phyloP scores from a whole-genome alignment of 345 rosid genomes.

The Bretschneidera sinensis region DNA sequence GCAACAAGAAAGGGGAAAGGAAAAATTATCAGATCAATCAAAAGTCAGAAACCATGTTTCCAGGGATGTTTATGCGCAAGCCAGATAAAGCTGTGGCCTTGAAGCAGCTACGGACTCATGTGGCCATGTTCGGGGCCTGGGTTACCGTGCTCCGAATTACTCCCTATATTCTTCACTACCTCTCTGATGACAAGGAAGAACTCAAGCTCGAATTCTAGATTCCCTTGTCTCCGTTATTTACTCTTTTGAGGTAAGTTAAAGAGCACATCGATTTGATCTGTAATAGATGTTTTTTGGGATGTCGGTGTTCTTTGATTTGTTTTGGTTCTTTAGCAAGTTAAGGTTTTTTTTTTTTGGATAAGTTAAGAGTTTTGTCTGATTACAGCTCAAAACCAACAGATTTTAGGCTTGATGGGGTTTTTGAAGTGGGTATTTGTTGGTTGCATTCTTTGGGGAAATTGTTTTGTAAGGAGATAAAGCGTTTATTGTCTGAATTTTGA shows the following conservation, averaged over 20 bases:
- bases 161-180: conserved; percentile 68
- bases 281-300: not conserved
- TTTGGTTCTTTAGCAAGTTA: not conserved
- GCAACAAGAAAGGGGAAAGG: not conserved
- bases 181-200: conserved; percentile 60
- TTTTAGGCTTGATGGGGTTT: not conserved
- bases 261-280: not conserved
- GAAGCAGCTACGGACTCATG: conserved; percentile 66
- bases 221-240: not conserved
- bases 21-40: too few relatives aligned
- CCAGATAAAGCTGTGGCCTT: conserved; percentile 81
- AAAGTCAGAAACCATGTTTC: conserved; percentile 51
- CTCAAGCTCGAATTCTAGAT: conserved; percentile 68
- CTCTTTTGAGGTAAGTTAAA: conserved; percentile 16
- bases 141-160: conserved; percentile 53
- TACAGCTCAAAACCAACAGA: not conserved
- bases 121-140: conserved; percentile 58
- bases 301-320: not conserved
- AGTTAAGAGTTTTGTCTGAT: not conserved
- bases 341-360: too few relatives aligned
- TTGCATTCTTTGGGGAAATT: too few relatives aligned
- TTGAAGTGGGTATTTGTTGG: too few relatives aligned
- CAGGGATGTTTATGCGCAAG: conserved; percentile 72
- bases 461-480: not conserved
- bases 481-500: not conserved